A percentile compares a stretch with the other conserved stretches of the same genome.
These are phyloP conservation scores for Pistacia vera DNA, from an alignment of 345 rosid genomes.

Conservation along the genomic window DNA sequence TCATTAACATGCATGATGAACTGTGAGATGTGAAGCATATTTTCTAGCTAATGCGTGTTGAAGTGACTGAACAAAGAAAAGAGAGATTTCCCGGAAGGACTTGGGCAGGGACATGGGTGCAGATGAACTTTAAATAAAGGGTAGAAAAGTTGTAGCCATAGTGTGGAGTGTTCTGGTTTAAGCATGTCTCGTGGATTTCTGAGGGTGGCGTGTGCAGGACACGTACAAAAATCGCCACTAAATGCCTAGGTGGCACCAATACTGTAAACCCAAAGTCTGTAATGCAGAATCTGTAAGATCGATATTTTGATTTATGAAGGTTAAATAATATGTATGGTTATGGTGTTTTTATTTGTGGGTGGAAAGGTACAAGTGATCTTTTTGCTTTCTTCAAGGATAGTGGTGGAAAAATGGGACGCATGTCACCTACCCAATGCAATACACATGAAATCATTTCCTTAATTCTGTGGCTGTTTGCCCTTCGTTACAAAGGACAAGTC, in stretches of 20 bases:
- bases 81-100: not conserved
- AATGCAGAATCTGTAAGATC: not conserved
- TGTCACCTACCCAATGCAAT: not conserved
- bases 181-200: constrained; percentile 8
- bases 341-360: not conserved
- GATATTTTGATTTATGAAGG: not conserved
- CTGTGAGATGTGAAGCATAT: constrained; percentile 1
- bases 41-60: not conserved
- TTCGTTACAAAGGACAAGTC: no score
- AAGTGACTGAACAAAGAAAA: not conserved
- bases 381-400: not conserved
- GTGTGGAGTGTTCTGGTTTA: constrained; percentile 1
- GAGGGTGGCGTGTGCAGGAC: constrained; percentile 10
- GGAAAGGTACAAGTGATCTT: constrained; percentile 8
- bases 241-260: constrained; percentile 5
- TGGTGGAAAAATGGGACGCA: constrained; percentile 2
- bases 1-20: not conserved
- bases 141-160: not conserved
- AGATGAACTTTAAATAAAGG: constrained; percentile 8
- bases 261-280: not conserved
- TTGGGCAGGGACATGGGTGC: not conserved
- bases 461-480: no score
- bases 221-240: constrained; percentile 6
- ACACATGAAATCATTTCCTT: no score
- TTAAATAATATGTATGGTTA: not conserved